Evolutionary conservation across 306 rosid genomes (phyloP), one percentile per base, ranked within the genome.

Genomic region (Senna siamea): DNA sequence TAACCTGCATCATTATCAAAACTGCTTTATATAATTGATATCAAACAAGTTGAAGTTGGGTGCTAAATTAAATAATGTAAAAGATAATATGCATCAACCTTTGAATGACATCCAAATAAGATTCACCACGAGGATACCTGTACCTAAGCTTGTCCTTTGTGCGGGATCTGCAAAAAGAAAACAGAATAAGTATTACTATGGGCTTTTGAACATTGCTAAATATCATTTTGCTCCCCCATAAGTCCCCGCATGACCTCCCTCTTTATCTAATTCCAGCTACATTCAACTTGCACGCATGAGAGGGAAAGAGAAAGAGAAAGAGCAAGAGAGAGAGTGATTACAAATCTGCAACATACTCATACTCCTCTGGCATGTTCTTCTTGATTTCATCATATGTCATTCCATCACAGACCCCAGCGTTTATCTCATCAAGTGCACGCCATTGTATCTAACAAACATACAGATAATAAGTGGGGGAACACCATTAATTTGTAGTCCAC

Each of bases 351-450:
- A 87, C 96, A 75, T 88, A 92, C 98, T 85, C 92, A 22, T 95
- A 95, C 83, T 95, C 98, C 76, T 84, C 96, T 3, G 97, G 99
- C 99, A 92, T 92, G 92, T 92, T 94, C 81, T 83, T 94, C 88
- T 94, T 88, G 85, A 92, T 90, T 83, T 94, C 97, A 68, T 90
- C 97, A 61, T 90, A 92, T 1, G 93, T 88, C 97, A 94, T 94
- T 48, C 97, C 99, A 86, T 92, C 99, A 65, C 99, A 94, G 9
- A 90, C 99, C 26, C 99, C 99, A 17, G 80, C 85, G 71, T 94
- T 76, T 82, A 94, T 94, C 86, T 94, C 99, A 72, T 94, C 99
- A 70, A 94, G 88, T 55, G 99, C 97, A n/a, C 97, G 96, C 98
- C 99, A 94, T 89, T 92, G 97, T 77, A 94, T 90, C 99, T 94